Conservation (phyloP, 352 stramenopile genomes). For the Globisporangium spinosum region DNA sequence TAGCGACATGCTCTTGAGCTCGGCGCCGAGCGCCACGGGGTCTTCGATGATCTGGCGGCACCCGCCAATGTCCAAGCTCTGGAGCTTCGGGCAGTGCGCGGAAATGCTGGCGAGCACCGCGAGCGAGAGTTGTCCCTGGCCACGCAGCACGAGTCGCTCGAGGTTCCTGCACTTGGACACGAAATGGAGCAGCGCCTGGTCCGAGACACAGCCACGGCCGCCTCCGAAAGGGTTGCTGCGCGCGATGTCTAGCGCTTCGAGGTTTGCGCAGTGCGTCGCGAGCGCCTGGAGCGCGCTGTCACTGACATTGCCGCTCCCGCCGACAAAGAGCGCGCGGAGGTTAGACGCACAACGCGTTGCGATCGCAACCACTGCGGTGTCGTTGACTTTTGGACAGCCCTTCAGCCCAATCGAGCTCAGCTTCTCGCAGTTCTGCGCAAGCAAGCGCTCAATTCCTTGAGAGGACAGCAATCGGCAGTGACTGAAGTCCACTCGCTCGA, state of each 20-base stretch:
- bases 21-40: slow-evolving; percentile 33
- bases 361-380: slow-evolving; percentile 31
- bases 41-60: slow-evolving; percentile 58
- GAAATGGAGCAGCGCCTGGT: slow-evolving; percentile 40
- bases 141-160: slow-evolving; percentile 43
- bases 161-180: slow-evolving; percentile 36
- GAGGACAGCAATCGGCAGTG: slow-evolving; percentile 52
- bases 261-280: slow-evolving; percentile 31
- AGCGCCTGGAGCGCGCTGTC: slow-evolving; percentile 41
- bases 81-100: slow-evolving; percentile 34
- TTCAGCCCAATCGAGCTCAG: slow-evolving; percentile 50
- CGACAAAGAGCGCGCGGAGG: slow-evolving; percentile 39
- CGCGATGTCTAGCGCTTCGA: slow-evolving; percentile 51
- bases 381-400: slow-evolving; percentile 49
- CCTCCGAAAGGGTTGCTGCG: slow-evolving; percentile 66
- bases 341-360: slow-evolving; percentile 26
- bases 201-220: slow-evolving; percentile 45
- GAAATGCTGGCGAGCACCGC: slow-evolving; percentile 36
- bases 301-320: slow-evolving; percentile 43
- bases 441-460: slow-evolving; percentile 23
- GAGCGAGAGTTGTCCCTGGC: slow-evolving; percentile 48
- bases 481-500: slow-evolving; percentile 53
- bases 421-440: slow-evolving; percentile 27
- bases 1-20: slow-evolving; percentile 40
- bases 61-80: slow-evolving; percentile 51